Evolutionary conservation across 2,329 filamentous ascomycete species (phyloP), one percentile per base, ranked within the genome.

Genomic region (Dactylellina cionopaga): DNA sequence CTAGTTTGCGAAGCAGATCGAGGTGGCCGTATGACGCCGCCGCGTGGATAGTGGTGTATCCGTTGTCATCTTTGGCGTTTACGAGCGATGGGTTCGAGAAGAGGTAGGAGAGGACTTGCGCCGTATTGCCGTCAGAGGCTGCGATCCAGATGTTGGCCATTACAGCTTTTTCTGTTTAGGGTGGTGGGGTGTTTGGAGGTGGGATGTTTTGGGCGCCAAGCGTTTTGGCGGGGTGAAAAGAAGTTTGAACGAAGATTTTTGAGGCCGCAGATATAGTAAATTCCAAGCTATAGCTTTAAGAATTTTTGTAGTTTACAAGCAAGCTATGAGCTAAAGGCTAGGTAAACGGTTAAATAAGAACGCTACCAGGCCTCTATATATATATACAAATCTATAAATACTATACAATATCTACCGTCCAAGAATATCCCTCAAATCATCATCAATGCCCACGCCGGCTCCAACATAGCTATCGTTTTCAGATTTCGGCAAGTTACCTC

Each of bases 1-100:
- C 84, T 4, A 99, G 85, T 0, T 87, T 81, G 70, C 90, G 89
- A 13, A 97, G 85, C 13, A 99, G 88, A 62, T 90, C 87, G 33
- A 92, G 82, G 79, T 98, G 93, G 79, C 90, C 90, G 84, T 98
- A 99, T 76, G 93, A 97, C 15, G 92, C 89, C 13, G 94, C 92
- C 56, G 95, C 95, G 81, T 99, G 95, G 51, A 98, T 83, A 24
- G 98, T 87, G 47, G 92, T 96, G 83, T 99, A 99, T 77, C 95
- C 95, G 78, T 97, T 90, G 70, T 90, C 88, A 80, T 99, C 95
- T 82, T 96, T 92, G 56, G 85, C 83, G 1, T 88, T 86, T 59
- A 95, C 94, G 58, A 96, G 84, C n/a, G 86, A 81, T 31, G 92
- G 91, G 76, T 92, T 86, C 73, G 88, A 83, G 74, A 87, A 86